phyloP scores from a whole-genome alignment of 345 rosid genomes.

The Eucalyptus sp. region DNA sequence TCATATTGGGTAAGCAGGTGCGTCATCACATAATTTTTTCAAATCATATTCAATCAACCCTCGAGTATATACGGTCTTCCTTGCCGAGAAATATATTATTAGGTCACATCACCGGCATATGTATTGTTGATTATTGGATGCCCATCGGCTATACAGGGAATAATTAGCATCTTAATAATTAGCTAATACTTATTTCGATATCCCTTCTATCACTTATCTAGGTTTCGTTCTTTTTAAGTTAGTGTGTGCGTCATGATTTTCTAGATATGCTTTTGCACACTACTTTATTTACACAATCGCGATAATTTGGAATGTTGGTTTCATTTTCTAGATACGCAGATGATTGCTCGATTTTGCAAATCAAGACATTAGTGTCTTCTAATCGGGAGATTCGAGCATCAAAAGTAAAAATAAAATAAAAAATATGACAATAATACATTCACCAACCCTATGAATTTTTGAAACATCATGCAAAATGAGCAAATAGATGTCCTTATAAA shows the following conservation, averaged over 20 bases:
- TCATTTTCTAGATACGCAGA: rapidly evolving
- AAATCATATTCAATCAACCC: background rate
- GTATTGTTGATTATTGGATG: background rate
- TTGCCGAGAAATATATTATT: rapidly evolving
- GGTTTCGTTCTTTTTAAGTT: background rate
- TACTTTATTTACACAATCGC: background rate
- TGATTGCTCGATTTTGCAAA: rapidly evolving
- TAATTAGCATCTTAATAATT: background rate
- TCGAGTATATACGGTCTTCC: background rate
- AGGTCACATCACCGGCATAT: too few species aligned
- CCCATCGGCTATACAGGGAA: rapidly evolving
- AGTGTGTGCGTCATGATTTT: rapidly evolving
- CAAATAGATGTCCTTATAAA: background rate
- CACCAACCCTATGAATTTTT: background rate
- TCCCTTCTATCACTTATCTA: rapidly evolving
- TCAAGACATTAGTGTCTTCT: background rate
- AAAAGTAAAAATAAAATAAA: background rate
- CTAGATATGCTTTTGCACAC: rapidly evolving
- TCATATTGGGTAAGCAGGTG: background rate
- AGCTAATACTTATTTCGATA: background rate
- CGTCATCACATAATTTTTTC: background rate
- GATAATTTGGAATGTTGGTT: background rate
- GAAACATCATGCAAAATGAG: background rate
- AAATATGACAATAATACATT: background rate
- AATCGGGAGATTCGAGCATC: background rate